These are phyloP conservation scores for Fraxinus dipetala DNA, from an alignment of 305 asterid species.

Conservation along the genomic window DNA sequence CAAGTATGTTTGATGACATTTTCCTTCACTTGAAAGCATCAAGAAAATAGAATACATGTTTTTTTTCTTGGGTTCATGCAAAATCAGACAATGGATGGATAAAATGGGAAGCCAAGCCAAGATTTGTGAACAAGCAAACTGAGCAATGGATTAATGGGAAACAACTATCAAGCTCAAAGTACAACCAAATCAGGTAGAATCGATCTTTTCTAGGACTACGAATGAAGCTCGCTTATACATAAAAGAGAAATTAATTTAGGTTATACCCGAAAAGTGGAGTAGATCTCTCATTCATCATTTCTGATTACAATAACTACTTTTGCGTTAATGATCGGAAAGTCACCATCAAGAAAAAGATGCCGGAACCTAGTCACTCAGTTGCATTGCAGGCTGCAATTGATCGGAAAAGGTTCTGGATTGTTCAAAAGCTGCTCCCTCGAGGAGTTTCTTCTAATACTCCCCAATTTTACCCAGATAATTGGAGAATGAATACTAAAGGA, in stretches of 20 bases:
- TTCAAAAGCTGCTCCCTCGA: conserved; percentile 28
- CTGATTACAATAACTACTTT: conserved; percentile 22
- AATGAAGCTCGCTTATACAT: conserved; percentile 9
- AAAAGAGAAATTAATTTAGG: conserved; percentile 1
- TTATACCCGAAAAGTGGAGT: not conserved
- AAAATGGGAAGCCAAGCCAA: not conserved
- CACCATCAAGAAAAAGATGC: conserved; percentile 44
- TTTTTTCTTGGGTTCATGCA: not conserved
- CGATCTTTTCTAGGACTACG: not conserved
- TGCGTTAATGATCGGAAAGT: conserved; percentile 15
- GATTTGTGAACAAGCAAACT: not conserved
- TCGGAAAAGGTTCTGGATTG: conserved; percentile 48
- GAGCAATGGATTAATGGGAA: not conserved
- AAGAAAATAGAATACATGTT: not conserved
- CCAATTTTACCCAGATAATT: not conserved
- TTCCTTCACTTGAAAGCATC: not conserved
- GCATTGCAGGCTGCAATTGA: conserved; percentile 11
- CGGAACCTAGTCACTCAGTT: conserved; percentile 45
- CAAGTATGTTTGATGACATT: not conserved
- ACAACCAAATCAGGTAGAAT: not conserved
- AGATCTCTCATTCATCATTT: not conserved
- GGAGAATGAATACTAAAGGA: conserved; percentile 8
- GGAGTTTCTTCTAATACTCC: conserved; percentile 43
- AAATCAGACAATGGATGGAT: not conserved
- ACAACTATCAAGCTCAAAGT: not conserved